Percentiles rank a stretch among this genome's conserved stretches.
Evolutionary conservation across 805 yeast genomes (phyloP).

Genomic region (Wickerhamomyces mucosus): DNA sequence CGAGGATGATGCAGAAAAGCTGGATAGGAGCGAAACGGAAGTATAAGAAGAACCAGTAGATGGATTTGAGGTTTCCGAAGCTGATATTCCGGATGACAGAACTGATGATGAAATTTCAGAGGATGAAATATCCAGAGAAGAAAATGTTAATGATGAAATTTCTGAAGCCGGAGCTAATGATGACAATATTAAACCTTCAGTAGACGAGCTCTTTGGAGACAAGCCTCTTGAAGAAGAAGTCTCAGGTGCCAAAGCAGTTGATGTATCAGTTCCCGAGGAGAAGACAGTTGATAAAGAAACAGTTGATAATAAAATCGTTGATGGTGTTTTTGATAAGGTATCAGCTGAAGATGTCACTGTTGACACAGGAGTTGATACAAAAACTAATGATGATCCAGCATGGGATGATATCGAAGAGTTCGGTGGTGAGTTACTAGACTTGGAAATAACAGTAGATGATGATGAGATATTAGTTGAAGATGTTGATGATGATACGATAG

Average conservation of each 20-base stretch:
- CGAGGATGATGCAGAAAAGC: too few species aligned
- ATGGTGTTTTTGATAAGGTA: too few species aligned
- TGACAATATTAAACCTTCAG: too few species aligned
- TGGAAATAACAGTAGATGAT: neutral
- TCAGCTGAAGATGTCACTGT: neutral
- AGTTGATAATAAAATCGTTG: neutral
- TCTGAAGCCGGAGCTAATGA: conserved; percentile 46
- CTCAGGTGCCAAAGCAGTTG: neutral
- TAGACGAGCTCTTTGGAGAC: too few species aligned
- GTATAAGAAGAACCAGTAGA: too few species aligned
- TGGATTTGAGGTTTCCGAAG: too few species aligned
- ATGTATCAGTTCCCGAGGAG: neutral
- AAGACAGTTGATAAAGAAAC: neutral
- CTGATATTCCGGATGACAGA: too few species aligned
- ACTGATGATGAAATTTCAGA: too few species aligned
- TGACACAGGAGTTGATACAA: neutral
- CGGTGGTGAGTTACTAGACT: neutral
- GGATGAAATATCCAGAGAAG: neutral
- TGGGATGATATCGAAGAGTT: neutral
- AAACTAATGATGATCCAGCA: neutral
- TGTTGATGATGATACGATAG: neutral
- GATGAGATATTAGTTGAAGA: neutral
- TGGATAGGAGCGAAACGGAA: too few species aligned
- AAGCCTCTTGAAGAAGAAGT: too few species aligned
- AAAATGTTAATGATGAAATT: conserved; percentile 22